phyloP scores from a whole-genome alignment of 78 protist species.

The Dictyostelium firmibasis region DNA sequence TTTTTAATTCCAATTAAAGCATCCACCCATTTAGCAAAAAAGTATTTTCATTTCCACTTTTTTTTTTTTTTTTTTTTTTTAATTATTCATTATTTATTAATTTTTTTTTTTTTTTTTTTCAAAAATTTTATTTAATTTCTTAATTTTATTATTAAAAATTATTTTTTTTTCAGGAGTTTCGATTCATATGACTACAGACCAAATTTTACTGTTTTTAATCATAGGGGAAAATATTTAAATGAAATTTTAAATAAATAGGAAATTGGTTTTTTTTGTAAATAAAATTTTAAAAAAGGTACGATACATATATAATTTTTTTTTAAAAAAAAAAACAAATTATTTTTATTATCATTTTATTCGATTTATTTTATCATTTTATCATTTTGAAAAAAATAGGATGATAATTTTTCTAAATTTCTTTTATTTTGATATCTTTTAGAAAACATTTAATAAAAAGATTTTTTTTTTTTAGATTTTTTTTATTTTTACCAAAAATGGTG shows the following conservation, averaged over 20 bases:
- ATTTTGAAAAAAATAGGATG: not conserved
- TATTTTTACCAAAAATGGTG: not conserved
- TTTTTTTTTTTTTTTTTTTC: not conserved
- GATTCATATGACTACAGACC: constrained; percentile 67
- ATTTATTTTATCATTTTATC: too few relatives aligned
- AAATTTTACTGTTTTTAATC: constrained; percentile 42
- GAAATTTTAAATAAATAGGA: not conserved
- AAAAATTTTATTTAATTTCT: not conserved
- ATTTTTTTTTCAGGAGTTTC: constrained; percentile 11
- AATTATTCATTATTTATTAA: not conserved
- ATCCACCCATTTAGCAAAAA: constrained; percentile 54
- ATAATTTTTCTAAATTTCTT: not conserved
- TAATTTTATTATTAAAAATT: not conserved
- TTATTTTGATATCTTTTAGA: not conserved
- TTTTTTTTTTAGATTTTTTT: too few relatives aligned
- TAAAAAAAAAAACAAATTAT: not conserved
- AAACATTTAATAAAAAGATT: not conserved
- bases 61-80: not conserved
- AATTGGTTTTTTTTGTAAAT: too few relatives aligned
- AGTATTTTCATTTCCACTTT: constrained; percentile 17
- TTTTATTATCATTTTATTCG: not conserved
- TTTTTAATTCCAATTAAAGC: constrained; percentile 44
- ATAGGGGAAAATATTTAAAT: constrained; percentile 36
- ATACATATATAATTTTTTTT: too few relatives aligned
- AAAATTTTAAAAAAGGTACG: not conserved